Conservation (phyloP, 2,329 filamentous ascomycete species). For the Calonectria crousiana region DNA sequence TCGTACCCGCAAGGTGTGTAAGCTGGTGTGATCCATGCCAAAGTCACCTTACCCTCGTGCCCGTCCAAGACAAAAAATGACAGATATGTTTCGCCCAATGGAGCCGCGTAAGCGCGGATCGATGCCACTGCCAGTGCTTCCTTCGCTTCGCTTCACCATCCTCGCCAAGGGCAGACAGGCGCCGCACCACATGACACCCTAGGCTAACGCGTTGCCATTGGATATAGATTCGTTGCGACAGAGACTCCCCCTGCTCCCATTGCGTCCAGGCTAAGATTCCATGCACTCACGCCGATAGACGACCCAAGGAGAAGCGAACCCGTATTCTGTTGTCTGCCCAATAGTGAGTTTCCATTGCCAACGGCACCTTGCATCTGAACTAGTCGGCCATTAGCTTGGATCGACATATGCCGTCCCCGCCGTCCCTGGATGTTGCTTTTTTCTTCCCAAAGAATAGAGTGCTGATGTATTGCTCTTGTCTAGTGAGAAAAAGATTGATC, state of each 20-base stretch:
- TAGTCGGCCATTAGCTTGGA: not conserved
- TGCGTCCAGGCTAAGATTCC: conserved; percentile 52
- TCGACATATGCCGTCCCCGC: too few species aligned
- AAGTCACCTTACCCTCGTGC: not conserved
- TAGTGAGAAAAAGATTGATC: conserved; percentile 55
- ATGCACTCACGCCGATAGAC: conserved; percentile 49
- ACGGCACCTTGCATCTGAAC: not conserved
- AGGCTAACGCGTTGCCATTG: conserved; percentile 13
- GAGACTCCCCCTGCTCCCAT: conserved; percentile 52
- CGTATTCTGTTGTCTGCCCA: conserved; percentile 53
- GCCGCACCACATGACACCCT: not conserved
- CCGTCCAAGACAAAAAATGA: not conserved
- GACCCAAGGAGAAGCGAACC: conserved; percentile 52
- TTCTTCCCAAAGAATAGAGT: not conserved
- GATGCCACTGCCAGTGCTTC: not conserved
- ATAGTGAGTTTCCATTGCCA: conserved; percentile 46
- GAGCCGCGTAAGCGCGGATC: not conserved
- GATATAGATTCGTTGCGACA: conserved; percentile 52
- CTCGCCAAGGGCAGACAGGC: not conserved
- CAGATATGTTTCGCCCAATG: not conserved
- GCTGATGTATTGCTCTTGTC: not conserved
- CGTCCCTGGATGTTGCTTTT: too few species aligned
- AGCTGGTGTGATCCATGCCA: not conserved
- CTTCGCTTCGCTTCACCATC: not conserved
- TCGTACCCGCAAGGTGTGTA: conserved; percentile 49